phyloP scores from a whole-genome alignment of 768 basidiomycete genomes.

The Mycena venus region DNA sequence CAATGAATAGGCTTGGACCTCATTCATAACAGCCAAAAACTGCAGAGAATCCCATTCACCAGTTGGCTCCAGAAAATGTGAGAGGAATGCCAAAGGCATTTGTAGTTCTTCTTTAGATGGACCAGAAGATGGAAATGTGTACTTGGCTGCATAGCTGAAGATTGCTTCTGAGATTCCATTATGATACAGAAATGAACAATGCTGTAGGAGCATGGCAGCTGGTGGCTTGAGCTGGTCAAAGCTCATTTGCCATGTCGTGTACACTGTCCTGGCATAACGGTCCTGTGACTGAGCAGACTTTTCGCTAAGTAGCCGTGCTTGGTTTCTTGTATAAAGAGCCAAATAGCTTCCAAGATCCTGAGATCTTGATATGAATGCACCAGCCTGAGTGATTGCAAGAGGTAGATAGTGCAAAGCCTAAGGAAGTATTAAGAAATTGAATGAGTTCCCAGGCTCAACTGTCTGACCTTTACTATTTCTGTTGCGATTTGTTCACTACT shows the following conservation, averaged over 20 bases:
- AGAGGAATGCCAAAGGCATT: no score
- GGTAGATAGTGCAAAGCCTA: neutral
- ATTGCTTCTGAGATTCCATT: neutral
- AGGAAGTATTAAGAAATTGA: neutral
- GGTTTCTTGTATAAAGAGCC: neutral
- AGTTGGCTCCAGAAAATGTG: no score
- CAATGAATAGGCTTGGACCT: no score
- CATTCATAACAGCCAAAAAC: no score
- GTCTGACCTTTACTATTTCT: neutral
- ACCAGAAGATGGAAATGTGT: no score
- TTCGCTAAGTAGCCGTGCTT: neutral
- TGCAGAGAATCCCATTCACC: no score
- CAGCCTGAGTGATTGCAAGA: conserved; percentile 16
- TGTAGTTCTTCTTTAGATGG: no score
- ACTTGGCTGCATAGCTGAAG: neutral
- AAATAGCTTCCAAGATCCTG: neutral
- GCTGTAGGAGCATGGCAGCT: neutral
- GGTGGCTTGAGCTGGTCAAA: neutral
- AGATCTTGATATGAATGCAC: conserved; percentile 1
- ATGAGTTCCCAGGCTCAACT: neutral
- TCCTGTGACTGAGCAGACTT: neutral
- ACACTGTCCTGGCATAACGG: no score
- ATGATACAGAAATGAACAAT: neutral
- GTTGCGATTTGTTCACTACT: neutral
- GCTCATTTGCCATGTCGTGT: conserved; percentile 4